phyloP scores from a whole-genome alignment of 2,329 filamentous ascomycete genomes.

The Apiospora rasikravindrae region DNA sequence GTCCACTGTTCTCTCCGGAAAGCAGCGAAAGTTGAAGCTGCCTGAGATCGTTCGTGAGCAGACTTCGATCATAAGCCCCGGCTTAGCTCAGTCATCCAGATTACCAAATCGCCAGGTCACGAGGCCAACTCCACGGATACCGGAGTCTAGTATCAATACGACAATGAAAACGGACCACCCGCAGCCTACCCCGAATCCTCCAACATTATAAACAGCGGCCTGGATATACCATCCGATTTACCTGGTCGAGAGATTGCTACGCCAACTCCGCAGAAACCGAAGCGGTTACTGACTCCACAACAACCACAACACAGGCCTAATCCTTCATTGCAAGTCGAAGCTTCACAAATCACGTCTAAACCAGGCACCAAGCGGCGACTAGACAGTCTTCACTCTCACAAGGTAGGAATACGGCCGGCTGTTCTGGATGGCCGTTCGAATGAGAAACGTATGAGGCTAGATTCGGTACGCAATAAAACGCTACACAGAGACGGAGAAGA shows the following conservation, averaged over 20 bases:
- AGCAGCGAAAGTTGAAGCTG: background rate
- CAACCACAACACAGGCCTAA: background rate
- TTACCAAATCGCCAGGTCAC: background rate
- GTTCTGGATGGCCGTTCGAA: background rate
- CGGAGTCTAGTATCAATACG: background rate
- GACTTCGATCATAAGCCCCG: background rate
- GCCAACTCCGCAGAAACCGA: background rate
- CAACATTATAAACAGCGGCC: background rate
- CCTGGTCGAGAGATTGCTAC: background rate
- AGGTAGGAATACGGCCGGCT: background rate
- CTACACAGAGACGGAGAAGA: background rate
- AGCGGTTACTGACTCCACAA: background rate
- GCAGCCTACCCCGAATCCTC: background rate
- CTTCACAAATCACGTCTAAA: background rate
- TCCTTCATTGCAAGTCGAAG: background rate
- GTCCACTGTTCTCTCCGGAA: conserved; percentile 1
- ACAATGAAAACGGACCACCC: background rate
- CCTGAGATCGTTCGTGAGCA: conserved; percentile 4
- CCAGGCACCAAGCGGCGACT: background rate
- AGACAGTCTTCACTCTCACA: background rate
- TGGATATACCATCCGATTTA: background rate
- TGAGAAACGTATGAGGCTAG: background rate
- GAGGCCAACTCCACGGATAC: background rate
- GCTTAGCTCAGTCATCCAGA: background rate
- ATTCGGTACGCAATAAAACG: background rate